Evolutionary conservation across 2,329 filamentous ascomycete genomes (phyloP).

Genomic region (Macrophomina phaseolina): DNA sequence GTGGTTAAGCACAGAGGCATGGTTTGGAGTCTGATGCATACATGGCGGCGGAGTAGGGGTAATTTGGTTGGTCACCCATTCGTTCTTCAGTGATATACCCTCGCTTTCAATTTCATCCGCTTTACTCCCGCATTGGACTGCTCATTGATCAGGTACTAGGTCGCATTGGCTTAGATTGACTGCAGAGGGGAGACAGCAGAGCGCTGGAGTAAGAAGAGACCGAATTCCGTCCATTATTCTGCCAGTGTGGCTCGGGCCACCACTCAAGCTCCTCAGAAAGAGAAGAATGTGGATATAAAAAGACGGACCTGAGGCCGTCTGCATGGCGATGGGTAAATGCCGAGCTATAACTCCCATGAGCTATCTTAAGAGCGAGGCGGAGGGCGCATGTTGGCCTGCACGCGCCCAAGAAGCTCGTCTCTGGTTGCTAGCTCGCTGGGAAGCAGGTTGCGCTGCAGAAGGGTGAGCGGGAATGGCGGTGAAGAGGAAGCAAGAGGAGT

Average conservation of each 20-base stretch:
- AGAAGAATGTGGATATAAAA: too few species aligned
- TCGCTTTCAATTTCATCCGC: neutral
- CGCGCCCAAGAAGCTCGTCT: conserved; percentile 69
- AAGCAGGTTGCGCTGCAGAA: conserved; percentile 66
- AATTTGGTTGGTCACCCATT: neutral
- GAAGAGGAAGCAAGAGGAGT: neutral
- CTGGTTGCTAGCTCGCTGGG: conserved; percentile 64
- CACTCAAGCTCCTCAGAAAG: too few species aligned
- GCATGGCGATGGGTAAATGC: too few species aligned
- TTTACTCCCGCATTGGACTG: too few species aligned
- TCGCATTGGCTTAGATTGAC: too few species aligned
- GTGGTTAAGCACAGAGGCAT: too few species aligned
- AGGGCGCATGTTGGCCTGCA: conserved; percentile 70
- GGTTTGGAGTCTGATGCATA: neutral
- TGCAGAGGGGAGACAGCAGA: too few species aligned
- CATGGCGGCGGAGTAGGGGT: neutral
- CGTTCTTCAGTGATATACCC: neutral
- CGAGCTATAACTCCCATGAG: too few species aligned
- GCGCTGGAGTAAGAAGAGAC: too few species aligned
- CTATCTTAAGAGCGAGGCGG: conserved; percentile 31
- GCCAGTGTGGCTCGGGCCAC: too few species aligned
- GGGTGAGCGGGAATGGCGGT: neutral
- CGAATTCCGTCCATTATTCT: neutral
- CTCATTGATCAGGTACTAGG: too few species aligned
- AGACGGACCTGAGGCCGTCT: too few species aligned